Conservation (phyloP, 768 basidiomycete genomes). For the Jaapia argillacea region DNA sequence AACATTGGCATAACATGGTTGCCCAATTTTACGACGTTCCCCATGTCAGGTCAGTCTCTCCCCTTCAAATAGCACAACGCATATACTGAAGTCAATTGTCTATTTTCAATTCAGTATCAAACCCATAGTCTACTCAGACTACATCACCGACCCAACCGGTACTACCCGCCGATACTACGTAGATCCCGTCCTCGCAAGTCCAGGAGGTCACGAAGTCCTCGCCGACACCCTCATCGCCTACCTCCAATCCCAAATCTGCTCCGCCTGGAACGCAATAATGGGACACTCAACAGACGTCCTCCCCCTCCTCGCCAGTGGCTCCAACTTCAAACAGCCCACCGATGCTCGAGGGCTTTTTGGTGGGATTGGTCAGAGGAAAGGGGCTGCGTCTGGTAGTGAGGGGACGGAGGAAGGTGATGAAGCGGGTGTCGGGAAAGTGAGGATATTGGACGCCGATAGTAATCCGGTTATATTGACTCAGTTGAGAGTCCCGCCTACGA, state of each 20-base stretch:
- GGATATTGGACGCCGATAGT: slow-evolving; percentile 3
- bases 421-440: slow-evolving; percentile 4
- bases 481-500: slow-evolving; percentile 55
- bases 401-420: slow-evolving; percentile 17
- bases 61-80: not conserved
- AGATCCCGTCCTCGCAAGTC: slow-evolving; percentile 76
- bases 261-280: slow-evolving; percentile 68
- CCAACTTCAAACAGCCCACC: slow-evolving; percentile 26
- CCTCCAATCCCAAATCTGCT: slow-evolving; percentile 83
- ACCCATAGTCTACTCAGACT: slow-evolving; percentile 71
- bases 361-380: slow-evolving; percentile 76
- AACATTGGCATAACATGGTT: slow-evolving; percentile 81
- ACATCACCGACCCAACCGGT: slow-evolving; percentile 56
- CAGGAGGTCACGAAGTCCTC: slow-evolving; percentile 75
- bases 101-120: slow-evolving; percentile 49
- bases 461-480: slow-evolving; percentile 11
- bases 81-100: not conserved
- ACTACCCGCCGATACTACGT: slow-evolving; percentile 62
- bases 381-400: slow-evolving; percentile 33
- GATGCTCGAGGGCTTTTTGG: slow-evolving; percentile 67
- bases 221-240: slow-evolving; percentile 89
- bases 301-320: slow-evolving; percentile 30
- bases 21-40: slow-evolving; percentile 98
- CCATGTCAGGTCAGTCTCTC: slow-evolving; percentile 62
- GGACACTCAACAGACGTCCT: slow-evolving; percentile 56